Base-by-base conservation (phyloP, 148 eudicot genomes). In the Vaccinium vitisidaea region DNA sequence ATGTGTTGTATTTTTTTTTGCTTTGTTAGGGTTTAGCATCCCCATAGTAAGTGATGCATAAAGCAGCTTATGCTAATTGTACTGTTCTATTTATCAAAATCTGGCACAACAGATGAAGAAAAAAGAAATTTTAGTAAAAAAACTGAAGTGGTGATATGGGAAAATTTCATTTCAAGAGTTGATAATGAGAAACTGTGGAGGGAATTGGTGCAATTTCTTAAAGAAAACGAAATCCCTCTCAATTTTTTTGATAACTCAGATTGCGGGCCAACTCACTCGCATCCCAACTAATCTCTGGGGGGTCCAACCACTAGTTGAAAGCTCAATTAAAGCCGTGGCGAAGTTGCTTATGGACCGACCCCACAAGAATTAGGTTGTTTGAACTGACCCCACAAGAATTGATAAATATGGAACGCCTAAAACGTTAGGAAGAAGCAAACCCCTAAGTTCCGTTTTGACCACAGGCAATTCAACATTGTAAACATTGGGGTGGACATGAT, bases 61-160 rank as follows among this genome's bases (percentile, higher is more conserved):
- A 48, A 59, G 81, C 79, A 54, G 13, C 19, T 39, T 21, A 11
- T 84, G 67, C 75, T 67, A 36, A 43, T 14, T 78, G 82, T 79
- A 65, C 46, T 54, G 15, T 46, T 65, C 58, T 65, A 27, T 80
- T 63, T n/a, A 15, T 5, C 61, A 14, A 70, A 7, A 48, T 25
- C 16, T 25, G 76, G 76, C 70, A 50, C 16, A 69, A 36, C 52
- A 5, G 18, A 48, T 54, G 77, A 49, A 82, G 61, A 49, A 82
- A 69, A 82, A 46, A 6, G n/a, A 39, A 30, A 32, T 21, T 2
- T 61, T 11, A n/a, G 46, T 70, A 18, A n/a, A 23, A 55, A 80
- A 30, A 15, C 61, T 67, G 83, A 65, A 25, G 2, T 63, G 46
- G 11, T 50, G 21, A 30, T 27, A 49, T 48, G 9, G 53, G 46